These are phyloP conservation scores for Nicotiana obtusifolia DNA, from an alignment of 257 asterid species.

Conservation along the genomic window DNA sequence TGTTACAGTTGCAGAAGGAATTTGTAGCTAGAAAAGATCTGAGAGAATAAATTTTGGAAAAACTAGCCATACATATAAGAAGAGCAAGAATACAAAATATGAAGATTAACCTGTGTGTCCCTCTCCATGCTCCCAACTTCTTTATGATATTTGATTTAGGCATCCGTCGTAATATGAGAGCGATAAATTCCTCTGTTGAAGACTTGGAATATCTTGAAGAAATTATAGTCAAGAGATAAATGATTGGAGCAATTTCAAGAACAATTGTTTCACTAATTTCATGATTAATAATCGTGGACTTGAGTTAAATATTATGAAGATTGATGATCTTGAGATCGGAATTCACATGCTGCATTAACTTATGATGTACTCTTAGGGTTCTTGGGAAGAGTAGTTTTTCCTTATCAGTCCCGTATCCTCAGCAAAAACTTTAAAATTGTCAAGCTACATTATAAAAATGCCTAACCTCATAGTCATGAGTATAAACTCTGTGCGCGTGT, in stretches of 20 bases:
- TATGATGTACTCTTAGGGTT: constrained; percentile 8
- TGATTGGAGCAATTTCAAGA: not conserved
- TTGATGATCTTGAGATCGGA: constrained; percentile 15
- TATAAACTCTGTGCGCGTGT: no score
- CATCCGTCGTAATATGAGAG: constrained; percentile 13
- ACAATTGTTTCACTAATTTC: not conserved
- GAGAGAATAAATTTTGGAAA: constrained; percentile 36
- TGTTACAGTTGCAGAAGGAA: constrained; percentile 17
- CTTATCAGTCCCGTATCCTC: not conserved
- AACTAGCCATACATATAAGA: constrained; percentile 28
- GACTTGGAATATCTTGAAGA: not conserved
- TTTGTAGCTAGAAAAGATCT: constrained; percentile 27
- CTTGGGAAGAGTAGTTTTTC: not conserved
- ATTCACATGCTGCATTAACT: constrained; percentile 7
- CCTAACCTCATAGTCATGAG: not conserved
- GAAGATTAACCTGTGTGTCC: constrained; percentile 28
- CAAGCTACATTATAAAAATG: not conserved
- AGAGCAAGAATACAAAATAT: constrained; percentile 18
- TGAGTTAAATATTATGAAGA: not conserved
- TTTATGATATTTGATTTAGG: constrained; percentile 15
- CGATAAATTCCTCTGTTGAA: not conserved
- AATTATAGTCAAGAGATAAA: not conserved
- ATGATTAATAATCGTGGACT: not conserved
- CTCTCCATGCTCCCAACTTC: constrained; percentile 29
- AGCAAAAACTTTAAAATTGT: not conserved